Evolutionary conservation across 345 rosid species (phyloP), one percentile per base, ranked within the genome.

Genomic region (Punica granatum): DNA sequence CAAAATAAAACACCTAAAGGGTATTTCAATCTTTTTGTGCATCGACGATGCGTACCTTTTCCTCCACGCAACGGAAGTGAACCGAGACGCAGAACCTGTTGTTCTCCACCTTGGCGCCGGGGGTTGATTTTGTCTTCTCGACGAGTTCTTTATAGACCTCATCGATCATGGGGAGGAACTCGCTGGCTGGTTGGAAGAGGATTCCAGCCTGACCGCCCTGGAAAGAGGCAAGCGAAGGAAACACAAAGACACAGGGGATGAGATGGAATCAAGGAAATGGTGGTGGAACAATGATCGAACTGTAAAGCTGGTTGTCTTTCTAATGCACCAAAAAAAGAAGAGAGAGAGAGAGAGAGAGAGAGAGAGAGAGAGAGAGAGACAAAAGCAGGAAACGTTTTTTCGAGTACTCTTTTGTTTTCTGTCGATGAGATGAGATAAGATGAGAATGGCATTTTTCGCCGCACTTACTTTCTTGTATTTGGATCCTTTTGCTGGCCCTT

Each of bases 41-140:
- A 37, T 1, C 3, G 25, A 25, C 60, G 31, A 11, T 10, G 11
- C 13, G 53, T 73, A 90, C 98, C 82, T 82, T 82, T 73, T 94
- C 98, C 1, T 88, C 89, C 4, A 94, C 99, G 44, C 96, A 71
- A 9, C 99, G 86, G 70, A 82, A 94, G 74, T 94, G 99, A 14
- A 94, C 97, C 36, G 99, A 89, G 46, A 87, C 58, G 58, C 97
- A 92, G 64, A 92, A 94, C 78, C 84, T 89, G 83, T 94, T 92
- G 81, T 92, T 81, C 75, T 94, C 99, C 23, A 94, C 89, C 78
- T 62, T 81, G 3, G 88, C 93, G 73, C 99, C 98, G 0, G 86
- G 83, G n/a, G 82, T 85, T n/a, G 85, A 74, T 79, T 83, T 88
- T 13, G 96, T 92, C 58, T 82, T 86, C 71, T 88, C 93, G 21